These are phyloP conservation scores for Orbilia javanica DNA, from an alignment of 2,329 filamentous ascomycete genomes.

Conservation along the genomic window DNA sequence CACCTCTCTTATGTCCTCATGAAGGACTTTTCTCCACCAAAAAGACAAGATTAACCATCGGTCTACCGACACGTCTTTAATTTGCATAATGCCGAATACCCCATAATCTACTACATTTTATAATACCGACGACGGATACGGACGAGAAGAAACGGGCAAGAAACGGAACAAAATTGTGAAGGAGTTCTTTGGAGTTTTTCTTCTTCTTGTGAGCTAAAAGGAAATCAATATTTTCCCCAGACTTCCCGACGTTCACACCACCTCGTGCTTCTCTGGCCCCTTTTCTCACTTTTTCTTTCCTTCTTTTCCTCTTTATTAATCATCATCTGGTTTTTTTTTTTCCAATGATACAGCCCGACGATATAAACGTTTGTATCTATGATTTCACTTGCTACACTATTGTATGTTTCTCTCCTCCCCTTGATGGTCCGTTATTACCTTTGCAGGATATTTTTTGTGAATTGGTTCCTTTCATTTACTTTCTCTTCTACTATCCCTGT, in stretches of 20 bases:
- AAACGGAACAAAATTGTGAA: slow-evolving; percentile 49
- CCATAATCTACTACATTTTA: slow-evolving; percentile 56
- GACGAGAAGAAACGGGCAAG: slow-evolving; percentile 34
- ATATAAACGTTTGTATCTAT: slow-evolving; percentile 51
- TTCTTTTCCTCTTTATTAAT: slow-evolving; percentile 24
- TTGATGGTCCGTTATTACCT: slow-evolving; percentile 13
- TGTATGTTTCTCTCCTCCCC: slow-evolving; percentile 5
- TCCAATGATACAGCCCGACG: slow-evolving; percentile 36
- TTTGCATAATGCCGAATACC: slow-evolving; percentile 59
- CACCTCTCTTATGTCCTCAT: slow-evolving; percentile 19
- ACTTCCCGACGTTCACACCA: slow-evolving; percentile 48
- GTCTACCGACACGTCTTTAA: slow-evolving; percentile 45
- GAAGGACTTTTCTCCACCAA: slow-evolving; percentile 16
- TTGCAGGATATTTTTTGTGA: slow-evolving; percentile 28
- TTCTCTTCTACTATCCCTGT: slow-evolving; percentile 31
- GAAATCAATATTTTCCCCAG: slow-evolving; percentile 46
- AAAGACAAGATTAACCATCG: slow-evolving; percentile 50
- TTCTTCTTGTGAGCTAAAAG: slow-evolving; percentile 49
- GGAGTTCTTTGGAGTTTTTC: slow-evolving; percentile 59
- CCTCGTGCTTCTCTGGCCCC: slow-evolving; percentile 31
- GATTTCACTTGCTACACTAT: slow-evolving; percentile 3
- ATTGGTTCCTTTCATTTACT: background rate
- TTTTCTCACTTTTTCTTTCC: background rate
- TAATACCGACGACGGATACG: slow-evolving; percentile 49
- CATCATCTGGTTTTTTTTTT: slow-evolving; percentile 30